Evolutionary conservation across 345 rosid genomes (phyloP).

Genomic region (thale cress (Arabidopsis thaliana)): TAIR10.1 NC_003071.7:11098501-11099000

Average conservation of each 20-base stretch:
- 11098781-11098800: not conserved
- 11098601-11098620: slow-evolving; percentile 8
- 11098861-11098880: slow-evolving; percentile 40
- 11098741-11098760: not conserved
- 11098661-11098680: not conserved
- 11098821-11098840: not conserved
- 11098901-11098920: slow-evolving; percentile 55
- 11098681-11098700: not conserved
- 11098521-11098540: not conserved
- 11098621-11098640: not conserved
- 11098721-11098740: not conserved
- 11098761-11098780: not conserved
- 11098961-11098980: slow-evolving; percentile 72
- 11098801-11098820: not conserved
- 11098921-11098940: slow-evolving; percentile 62
- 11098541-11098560: not conserved
- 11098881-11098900: slow-evolving; percentile 53
- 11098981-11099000: slow-evolving; percentile 71
- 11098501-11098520: too few relatives aligned
- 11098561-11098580: not conserved
- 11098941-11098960: slow-evolving; percentile 68
- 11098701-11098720: not conserved
- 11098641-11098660: not conserved
- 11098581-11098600: not conserved
- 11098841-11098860: slow-evolving; percentile 4